Percentiles rank a stretch among this genome's conserved stretches.
These are phyloP conservation scores for Dalechampia spathulata DNA, from an alignment of 441 rosid species.

Conservation along the genomic window DNA sequence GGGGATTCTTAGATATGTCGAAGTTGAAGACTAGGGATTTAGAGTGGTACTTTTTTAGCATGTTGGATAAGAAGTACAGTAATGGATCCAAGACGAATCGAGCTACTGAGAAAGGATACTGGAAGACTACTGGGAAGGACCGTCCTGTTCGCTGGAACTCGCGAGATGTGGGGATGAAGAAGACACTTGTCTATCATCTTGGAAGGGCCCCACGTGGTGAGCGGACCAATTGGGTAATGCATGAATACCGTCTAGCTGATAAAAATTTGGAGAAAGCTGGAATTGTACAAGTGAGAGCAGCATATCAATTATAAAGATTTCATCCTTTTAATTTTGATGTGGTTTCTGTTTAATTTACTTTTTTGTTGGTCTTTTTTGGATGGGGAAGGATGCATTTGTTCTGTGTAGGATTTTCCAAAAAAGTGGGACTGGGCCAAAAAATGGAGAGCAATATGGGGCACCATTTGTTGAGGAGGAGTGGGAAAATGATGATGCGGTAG, in stretches of 20 bases:
- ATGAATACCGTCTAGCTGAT: constrained; percentile 80
- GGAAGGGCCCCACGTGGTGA: constrained; percentile 92
- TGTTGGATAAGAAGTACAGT: constrained; percentile 71
- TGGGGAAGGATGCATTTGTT: constrained; percentile 71
- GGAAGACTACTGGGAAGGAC: constrained; percentile 98
- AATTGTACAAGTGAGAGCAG: constrained; percentile 50
- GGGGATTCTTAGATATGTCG: constrained; percentile 51
- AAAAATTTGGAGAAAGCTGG: constrained; percentile 61
- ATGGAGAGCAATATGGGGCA: constrained; percentile 97
- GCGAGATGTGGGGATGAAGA: constrained; percentile 76
- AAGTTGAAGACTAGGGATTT: constrained; percentile 83
- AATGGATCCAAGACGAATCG: constrained; percentile 88
- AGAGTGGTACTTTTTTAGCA: constrained; percentile 95
- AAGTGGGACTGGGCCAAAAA: constrained; percentile 96
- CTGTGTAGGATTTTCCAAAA: constrained; percentile 90
- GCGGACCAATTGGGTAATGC: constrained; percentile 97
- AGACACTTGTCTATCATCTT: constrained; percentile 83
- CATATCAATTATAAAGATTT: not conserved
- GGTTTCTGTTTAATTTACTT: constrained; percentile 4
- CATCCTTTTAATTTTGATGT: not conserved
- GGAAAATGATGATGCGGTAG: constrained; percentile 60
- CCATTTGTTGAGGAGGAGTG: constrained; percentile 95
- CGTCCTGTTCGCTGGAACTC: constrained; percentile 44
- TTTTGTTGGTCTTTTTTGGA: not conserved
- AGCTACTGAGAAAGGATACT: constrained; percentile 93